Percentiles rank a stretch among this genome's conserved stretches.
Evolutionary conservation across 2,329 filamentous ascomycete species (phyloP).

Genomic region (Rutstroemia sp.): DNA sequence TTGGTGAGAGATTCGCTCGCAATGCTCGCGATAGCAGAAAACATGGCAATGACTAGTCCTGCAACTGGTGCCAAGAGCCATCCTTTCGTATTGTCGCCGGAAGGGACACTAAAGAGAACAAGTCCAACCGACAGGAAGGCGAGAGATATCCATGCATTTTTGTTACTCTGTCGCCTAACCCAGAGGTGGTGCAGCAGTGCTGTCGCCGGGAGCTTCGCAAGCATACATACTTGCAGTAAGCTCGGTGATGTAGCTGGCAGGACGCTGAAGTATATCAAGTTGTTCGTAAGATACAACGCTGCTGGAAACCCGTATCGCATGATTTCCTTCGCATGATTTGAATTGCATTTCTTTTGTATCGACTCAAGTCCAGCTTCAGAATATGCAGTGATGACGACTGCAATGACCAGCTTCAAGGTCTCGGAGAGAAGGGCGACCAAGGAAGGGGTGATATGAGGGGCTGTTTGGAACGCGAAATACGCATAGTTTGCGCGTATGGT

Average conservation of each 20-base stretch:
- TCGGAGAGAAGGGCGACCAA: slow-evolving; percentile 17
- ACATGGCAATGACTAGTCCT: slow-evolving; percentile 15
- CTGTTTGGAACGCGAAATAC: slow-evolving; percentile 18
- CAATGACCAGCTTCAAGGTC: slow-evolving; percentile 15
- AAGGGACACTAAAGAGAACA: slow-evolving; percentile 15
- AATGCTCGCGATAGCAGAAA: slow-evolving; percentile 19
- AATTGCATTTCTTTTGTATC: background rate
- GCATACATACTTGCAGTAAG: slow-evolving; percentile 19
- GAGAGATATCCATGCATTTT: slow-evolving; percentile 16
- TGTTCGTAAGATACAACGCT: slow-evolving; percentile 18
- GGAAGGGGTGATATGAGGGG: slow-evolving; percentile 16
- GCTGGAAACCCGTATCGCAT: slow-evolving; percentile 18
- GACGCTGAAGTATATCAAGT: slow-evolving; percentile 21
- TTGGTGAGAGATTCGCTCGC: slow-evolving; percentile 19
- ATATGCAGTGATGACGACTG: slow-evolving; percentile 11
- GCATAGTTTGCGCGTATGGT: slow-evolving; percentile 21
- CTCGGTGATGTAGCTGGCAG: slow-evolving; percentile 17
- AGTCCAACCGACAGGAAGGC: slow-evolving; percentile 17
- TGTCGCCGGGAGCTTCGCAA: slow-evolving; percentile 19
- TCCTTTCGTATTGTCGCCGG: background rate
- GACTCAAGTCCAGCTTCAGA: slow-evolving; percentile 6
- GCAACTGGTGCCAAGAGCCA: slow-evolving; percentile 19
- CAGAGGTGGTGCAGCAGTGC: slow-evolving; percentile 20
- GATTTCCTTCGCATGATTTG: slow-evolving; percentile 9
- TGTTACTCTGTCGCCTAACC: slow-evolving; percentile 16